Evolutionary conservation across 2,329 filamentous ascomycete genomes (phyloP).

Genomic region (Lasiodiplodia sp.): DNA sequence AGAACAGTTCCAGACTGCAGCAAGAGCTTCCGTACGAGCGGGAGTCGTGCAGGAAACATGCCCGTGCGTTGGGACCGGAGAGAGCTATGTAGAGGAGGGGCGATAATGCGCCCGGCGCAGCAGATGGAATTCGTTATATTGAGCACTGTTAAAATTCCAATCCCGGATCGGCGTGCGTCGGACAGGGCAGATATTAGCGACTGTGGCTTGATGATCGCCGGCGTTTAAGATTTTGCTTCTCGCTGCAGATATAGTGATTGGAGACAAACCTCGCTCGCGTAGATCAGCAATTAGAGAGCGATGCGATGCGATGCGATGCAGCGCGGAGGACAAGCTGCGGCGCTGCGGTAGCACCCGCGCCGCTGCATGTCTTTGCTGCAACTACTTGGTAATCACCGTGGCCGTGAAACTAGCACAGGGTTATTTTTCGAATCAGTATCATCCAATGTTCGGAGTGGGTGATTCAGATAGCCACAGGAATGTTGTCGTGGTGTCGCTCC

Average conservation of each 20-base stretch:
- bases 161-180: neutral
- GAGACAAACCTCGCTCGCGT: neutral
- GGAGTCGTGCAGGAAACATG: neutral
- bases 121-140: slow-evolving; percentile 17
- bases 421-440: neutral
- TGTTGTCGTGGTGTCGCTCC: neutral
- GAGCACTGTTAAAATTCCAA: neutral
- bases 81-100: neutral
- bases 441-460: no score
- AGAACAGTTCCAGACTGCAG: slow-evolving; percentile 21
- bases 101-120: neutral
- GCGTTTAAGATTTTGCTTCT: neutral
- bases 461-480: neutral
- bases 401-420: neutral
- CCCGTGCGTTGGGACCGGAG: neutral
- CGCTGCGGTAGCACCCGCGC: neutral
- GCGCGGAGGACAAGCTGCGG: slow-evolving; percentile 2
- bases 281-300: neutral
- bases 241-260: neutral
- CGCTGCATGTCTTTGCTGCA: slow-evolving; percentile 8
- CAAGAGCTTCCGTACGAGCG: neutral
- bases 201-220: neutral
- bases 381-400: neutral
- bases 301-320: neutral
- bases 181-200: neutral